A percentile compares a stretch with the other conserved stretches of the same genome.
Conservation (phyloP, 208 protist genomes). For the Tritrichomonas foetus region DNA sequence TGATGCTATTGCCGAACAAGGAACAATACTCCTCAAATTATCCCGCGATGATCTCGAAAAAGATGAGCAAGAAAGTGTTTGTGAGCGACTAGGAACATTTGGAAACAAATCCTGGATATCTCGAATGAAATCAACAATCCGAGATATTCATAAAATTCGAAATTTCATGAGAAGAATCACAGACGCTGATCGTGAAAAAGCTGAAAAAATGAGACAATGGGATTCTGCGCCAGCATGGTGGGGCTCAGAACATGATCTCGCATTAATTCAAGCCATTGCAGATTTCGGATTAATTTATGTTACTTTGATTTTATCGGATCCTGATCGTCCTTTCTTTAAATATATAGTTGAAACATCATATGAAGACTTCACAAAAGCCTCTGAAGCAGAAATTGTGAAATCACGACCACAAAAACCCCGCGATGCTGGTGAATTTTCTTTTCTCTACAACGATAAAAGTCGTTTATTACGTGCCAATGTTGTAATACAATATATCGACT, state of each 20-base stretch:
- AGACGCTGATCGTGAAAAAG: not conserved
- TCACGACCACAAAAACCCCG: not conserved
- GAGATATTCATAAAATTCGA: not conserved
- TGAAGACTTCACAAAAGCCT: not conserved
- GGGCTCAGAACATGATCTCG: not conserved
- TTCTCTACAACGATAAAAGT: not conserved
- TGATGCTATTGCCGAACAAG: not conserved
- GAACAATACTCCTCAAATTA: not conserved
- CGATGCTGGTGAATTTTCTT: not conserved
- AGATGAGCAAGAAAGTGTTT: not conserved
- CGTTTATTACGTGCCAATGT: not conserved
- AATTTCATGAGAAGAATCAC: not conserved
- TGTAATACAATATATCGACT: not conserved
- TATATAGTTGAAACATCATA: not conserved
- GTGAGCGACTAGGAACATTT: not conserved
- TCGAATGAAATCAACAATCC: not conserved
- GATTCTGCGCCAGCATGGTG: not conserved
- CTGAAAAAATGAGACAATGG: not conserved
- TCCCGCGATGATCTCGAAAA: not conserved
- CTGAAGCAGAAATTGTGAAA: not conserved
- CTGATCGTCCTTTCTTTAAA: not conserved
- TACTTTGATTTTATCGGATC: not conserved
- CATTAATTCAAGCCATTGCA: not conserved
- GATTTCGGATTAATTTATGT: not conserved
- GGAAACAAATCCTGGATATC: not conserved